These are phyloP conservation scores for Kwoniella heveanensis DNA, from an alignment of 768 basidiomycete species.

Conservation along the genomic window DNA sequence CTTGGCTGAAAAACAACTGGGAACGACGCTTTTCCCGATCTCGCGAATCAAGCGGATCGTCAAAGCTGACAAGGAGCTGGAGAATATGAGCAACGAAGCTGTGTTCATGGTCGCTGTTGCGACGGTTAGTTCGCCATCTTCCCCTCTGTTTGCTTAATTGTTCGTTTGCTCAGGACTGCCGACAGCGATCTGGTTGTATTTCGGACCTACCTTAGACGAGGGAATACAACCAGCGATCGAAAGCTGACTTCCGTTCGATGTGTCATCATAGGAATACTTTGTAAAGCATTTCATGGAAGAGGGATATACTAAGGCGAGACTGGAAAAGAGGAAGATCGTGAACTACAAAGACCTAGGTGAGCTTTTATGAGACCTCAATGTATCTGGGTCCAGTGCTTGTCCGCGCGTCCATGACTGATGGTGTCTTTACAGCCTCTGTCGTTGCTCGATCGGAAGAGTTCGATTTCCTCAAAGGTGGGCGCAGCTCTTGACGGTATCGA, in stretches of 20 bases:
- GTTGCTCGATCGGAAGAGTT: slow-evolving; percentile 50
- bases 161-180: no score
- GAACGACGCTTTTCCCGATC: slow-evolving; percentile 75
- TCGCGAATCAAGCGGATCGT: slow-evolving; percentile 79
- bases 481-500: no score
- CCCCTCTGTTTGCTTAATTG: background rate
- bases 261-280: slow-evolving; percentile 69
- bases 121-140: slow-evolving; percentile 61
- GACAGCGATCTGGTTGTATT: no score
- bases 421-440: slow-evolving; percentile 35
- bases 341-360: slow-evolving; percentile 78
- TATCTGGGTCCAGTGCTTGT: no score
- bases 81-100: slow-evolving; percentile 67
- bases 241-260: background rate
- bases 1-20: slow-evolving; percentile 58
- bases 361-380: no score
- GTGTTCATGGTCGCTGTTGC: slow-evolving; percentile 77
- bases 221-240: no score
- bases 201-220: no score
- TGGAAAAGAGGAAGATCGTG: slow-evolving; percentile 73
- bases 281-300: slow-evolving; percentile 73
- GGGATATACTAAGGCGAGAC: slow-evolving; percentile 68
- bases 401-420: no score
- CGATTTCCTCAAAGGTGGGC: slow-evolving; percentile 50
- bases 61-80: slow-evolving; percentile 75